A percentile compares a stretch with the other conserved stretches of the same genome.
Conservation (phyloP, 1,284 basidiomycete genomes). For the Takashimella koratensis region DNA sequence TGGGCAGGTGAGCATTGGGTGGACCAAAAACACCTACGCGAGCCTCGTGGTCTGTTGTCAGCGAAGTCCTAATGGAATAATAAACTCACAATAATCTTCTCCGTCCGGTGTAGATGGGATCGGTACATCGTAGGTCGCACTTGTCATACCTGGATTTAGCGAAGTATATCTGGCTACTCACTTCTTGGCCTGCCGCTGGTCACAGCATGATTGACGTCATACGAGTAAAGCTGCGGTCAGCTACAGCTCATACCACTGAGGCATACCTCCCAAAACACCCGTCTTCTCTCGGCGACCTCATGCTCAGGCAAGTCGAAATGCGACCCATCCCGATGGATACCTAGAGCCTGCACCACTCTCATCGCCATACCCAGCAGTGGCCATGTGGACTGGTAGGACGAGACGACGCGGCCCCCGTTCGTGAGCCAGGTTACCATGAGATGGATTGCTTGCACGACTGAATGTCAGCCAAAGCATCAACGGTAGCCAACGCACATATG, state of each 20-base stretch:
- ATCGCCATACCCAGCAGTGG: slow-evolving; percentile 24
- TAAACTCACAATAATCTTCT: slow-evolving; percentile 12
- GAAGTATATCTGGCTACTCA: neutral
- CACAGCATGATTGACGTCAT: slow-evolving; percentile 12
- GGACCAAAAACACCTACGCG: slow-evolving; percentile 2
- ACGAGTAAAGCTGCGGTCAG: slow-evolving; percentile 12
- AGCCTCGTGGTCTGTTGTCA: slow-evolving; percentile 11
- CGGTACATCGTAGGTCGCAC: slow-evolving; percentile 11
- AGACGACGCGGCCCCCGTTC: slow-evolving; percentile 14
- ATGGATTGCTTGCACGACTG: slow-evolving; percentile 21
- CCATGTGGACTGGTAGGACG: slow-evolving; percentile 18
- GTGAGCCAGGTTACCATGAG: slow-evolving; percentile 19
- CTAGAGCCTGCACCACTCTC: slow-evolving; percentile 21
- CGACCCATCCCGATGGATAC: slow-evolving; percentile 23
- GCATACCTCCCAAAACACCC: slow-evolving; percentile 26
- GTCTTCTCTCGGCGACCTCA: slow-evolving; percentile 12
- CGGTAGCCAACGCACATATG: slow-evolving; percentile 7
- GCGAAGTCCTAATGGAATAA: neutral
- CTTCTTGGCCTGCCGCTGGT: slow-evolving; percentile 12
- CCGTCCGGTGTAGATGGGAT: slow-evolving; percentile 9
- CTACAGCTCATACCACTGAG: slow-evolving; percentile 5
- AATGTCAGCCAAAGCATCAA: neutral
- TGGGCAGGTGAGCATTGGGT: slow-evolving; percentile 1
- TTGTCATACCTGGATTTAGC: slow-evolving; percentile 5
- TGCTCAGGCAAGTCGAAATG: slow-evolving; percentile 14